Conservation (phyloP, 2,329 filamentous ascomycete genomes). For the Elsinoe ampelina region DNA sequence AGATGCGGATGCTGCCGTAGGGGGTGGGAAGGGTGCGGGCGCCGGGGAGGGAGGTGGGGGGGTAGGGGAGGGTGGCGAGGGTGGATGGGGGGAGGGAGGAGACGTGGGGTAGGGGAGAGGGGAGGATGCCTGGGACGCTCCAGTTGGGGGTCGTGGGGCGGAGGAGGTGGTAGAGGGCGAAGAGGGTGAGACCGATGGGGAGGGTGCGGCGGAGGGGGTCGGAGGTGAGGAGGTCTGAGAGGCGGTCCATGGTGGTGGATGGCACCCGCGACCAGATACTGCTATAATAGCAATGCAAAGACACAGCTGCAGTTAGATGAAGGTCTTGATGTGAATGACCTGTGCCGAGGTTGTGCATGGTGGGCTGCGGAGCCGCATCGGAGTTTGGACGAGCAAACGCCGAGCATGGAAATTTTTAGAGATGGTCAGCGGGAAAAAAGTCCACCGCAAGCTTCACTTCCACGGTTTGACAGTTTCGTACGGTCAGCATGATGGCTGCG, state of each 20-base stretch:
- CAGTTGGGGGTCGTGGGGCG: not conserved
- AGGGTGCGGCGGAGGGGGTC: not conserved
- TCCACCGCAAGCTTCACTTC: too few species aligned
- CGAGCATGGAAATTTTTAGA: conserved; percentile 4
- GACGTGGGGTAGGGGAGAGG: conserved; percentile 25
- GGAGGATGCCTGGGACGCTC: conserved; percentile 14
- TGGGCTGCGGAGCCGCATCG: conserved; percentile 9
- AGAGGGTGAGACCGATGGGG: not conserved
- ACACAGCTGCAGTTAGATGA: too few species aligned
- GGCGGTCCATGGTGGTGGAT: not conserved
- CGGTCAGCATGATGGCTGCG: not conserved
- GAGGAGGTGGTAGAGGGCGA: conserved; percentile 4
- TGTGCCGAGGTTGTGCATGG: not conserved
- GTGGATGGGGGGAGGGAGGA: conserved; percentile 21
- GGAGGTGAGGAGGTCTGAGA: not conserved
- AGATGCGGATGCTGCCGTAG: conserved; percentile 63
- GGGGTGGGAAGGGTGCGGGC: conserved; percentile 58
- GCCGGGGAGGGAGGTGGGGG: conserved; percentile 60
- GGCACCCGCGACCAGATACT: too few species aligned
- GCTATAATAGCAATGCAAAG: too few species aligned
- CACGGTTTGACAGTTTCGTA: not conserved
- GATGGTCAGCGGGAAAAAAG: conserved; percentile 1
- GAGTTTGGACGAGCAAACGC: not conserved
- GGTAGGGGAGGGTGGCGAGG: conserved; percentile 44
- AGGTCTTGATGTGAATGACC: too few species aligned